A percentile compares a stretch with the other conserved stretches of the same genome.
These are phyloP conservation scores for Termitomyces sp. DNA, from an alignment of 768 basidiomycete genomes.

Conservation along the genomic window DNA sequence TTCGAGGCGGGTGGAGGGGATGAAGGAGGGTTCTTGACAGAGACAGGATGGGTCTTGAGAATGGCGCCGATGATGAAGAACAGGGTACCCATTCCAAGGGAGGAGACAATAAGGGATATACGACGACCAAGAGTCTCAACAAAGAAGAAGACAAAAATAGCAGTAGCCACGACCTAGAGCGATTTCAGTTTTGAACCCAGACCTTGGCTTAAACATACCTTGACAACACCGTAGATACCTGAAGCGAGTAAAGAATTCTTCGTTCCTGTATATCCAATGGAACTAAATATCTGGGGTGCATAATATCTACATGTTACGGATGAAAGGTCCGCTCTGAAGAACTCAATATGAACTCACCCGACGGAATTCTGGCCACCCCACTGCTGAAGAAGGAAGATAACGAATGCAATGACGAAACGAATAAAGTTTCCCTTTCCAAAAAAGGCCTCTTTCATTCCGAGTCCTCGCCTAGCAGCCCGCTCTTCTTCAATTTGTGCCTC, in stretches of 20 bases:
- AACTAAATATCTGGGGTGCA: constrained; percentile 67
- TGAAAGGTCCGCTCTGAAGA: neutral
- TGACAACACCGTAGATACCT: constrained; percentile 50
- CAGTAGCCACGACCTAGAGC: constrained; percentile 45
- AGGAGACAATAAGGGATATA: constrained; percentile 64
- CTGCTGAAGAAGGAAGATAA: constrained; percentile 77
- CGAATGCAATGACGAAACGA: constrained; percentile 81
- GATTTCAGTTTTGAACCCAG: neutral
- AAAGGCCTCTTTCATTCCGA: constrained; percentile 68
- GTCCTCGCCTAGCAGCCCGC: constrained; percentile 53
- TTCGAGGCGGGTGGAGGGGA: constrained; percentile 52
- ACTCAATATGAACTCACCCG: constrained; percentile 24
- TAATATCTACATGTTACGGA: constrained; percentile 44
- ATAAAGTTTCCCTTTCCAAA: constrained; percentile 76
- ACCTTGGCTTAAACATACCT: neutral
- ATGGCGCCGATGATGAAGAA: constrained; percentile 86
- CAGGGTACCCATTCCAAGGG: constrained; percentile 70
- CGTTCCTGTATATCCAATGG: constrained; percentile 61
- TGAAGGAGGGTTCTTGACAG: constrained; percentile 16
- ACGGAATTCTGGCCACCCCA: constrained; percentile 85
- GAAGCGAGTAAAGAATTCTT: constrained; percentile 64
- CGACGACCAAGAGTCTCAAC: constrained; percentile 71
- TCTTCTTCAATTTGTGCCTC: constrained; percentile 77
- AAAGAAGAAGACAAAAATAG: constrained; percentile 60
- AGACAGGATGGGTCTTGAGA: constrained; percentile 64